Base-by-base conservation (phyloP, 1,284 basidiomycete species). In the Cryptococcus wingfieldii region DNA sequence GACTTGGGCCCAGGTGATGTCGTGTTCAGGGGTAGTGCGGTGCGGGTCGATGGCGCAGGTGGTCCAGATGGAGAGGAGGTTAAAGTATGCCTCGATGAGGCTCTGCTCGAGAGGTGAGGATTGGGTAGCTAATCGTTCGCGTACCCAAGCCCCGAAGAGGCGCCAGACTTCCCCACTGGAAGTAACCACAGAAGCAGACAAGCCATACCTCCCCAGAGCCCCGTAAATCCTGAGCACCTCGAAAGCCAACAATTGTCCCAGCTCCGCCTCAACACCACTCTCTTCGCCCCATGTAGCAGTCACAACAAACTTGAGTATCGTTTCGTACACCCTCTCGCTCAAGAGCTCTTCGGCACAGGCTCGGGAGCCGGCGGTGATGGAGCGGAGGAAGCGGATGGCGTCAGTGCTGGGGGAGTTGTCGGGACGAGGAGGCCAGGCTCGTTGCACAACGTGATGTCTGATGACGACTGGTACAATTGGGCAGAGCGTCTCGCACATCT, bases 31-130 rank as follows among this genome's bases (percentile, higher is more conserved):
- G 7, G 85, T 87, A 7, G 91, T 94, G 55, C 82, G 80, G 71
- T 98, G 94, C 2, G 94, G 93, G 70, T 97, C 89, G 19, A 84
- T 82, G 0, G 92, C 89, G 63, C 90, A 94, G 1, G 84, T 80
- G 7, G 81, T 87, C 92, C 92, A 97, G 0, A 81, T 77, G 53
- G 83, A 82, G 1, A 90, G 65, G 4, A 90, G 72, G 23, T 70
- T 65, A 38, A 77, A 74, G 63, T 78, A 77, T 0, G 67, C 43
- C 70, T 71, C 13, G 77, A 57, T 27, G 2, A 60, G 41, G 6
- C 23, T 19, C 28, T 10, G 25, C 16, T 54, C 52, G 34, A 47
- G 19, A 8, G 27, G 10, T 9, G 19, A 8, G 6, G 50, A 44
- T 3, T 41, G 8, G 12, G 10, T 41, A 1, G 42, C 31, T 10